phyloP scores from a whole-genome alignment of 495 filamentous ascomycete species.

The Diplogelasinospora grovesii region DNA sequence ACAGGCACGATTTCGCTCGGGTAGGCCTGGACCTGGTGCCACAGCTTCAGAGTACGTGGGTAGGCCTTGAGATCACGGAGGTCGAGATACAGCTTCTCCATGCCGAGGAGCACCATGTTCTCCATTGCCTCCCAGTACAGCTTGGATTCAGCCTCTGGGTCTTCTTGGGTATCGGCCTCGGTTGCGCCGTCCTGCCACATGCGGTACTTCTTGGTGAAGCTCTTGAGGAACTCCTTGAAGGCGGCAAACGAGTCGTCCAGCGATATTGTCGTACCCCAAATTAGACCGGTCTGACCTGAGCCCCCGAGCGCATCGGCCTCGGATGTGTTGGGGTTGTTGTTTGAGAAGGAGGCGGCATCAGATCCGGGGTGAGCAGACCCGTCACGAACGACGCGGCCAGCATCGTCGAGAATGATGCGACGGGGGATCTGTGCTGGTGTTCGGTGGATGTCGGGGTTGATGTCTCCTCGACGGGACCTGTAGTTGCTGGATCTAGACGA shows the following conservation, averaged over 20 bases:
- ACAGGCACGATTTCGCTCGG: conserved; percentile 93
- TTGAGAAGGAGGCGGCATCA: conserved; percentile 79
- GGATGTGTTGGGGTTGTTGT: conserved; percentile 79
- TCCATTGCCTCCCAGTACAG: conserved; percentile 82
- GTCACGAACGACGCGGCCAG: conserved; percentile 61
- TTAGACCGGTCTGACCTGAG: conserved; percentile 66
- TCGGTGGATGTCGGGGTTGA: conserved; percentile 70
- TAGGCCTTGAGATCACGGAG: conserved; percentile 86
- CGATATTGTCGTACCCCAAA: conserved; percentile 97
- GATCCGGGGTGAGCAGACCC: conserved; percentile 52
- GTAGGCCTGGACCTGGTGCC: conserved; percentile 89
- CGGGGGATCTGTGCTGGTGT: conserved; percentile 57
- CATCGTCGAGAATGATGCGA: conserved; percentile 74
- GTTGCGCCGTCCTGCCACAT: conserved; percentile 80
- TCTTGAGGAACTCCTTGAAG: conserved; percentile 85
- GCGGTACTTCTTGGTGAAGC: conserved; percentile 87
- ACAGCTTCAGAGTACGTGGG: conserved; percentile 85
- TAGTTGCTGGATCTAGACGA: conserved; percentile 49
- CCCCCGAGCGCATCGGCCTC: conserved; percentile 86
- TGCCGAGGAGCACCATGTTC: conserved; percentile 80
- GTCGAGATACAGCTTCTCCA: conserved; percentile 80
- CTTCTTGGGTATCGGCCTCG: conserved; percentile 60
- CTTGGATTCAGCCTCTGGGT: conserved; percentile 58
- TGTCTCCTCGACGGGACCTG: conserved; percentile 68
- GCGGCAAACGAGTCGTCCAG: conserved; percentile 77